Evolutionary conservation across 371 early-diverging fungal species (phyloP), one percentile per base, ranked within the genome.

Genomic region (Amoeboaphelidium protococcarum): DNA sequence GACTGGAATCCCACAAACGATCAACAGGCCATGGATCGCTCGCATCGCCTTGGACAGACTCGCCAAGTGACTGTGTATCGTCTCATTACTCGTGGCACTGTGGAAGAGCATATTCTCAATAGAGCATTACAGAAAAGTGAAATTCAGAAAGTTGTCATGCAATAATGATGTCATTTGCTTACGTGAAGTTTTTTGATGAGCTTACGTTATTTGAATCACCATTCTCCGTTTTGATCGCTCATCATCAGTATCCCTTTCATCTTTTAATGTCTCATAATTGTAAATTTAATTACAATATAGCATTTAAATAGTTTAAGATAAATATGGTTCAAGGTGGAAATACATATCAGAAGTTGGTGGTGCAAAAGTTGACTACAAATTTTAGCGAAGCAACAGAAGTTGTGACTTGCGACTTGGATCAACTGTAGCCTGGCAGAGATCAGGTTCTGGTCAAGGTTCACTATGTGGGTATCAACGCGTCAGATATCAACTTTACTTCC

Each of bases 1-100:
- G 98, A 98, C 64, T 98, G 92, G 89, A 98, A 96, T 57, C 98
- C 98, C 3, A 50, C 64, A 16, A 85, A 88, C 24, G 95, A 97
- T 64, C 79, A 88, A 63, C 98, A 95, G 58, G 88, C 91, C 13
- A 89, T 89, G 85, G 98, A 90, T 53, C 81, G 98, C 43, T 89
- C 89, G 0, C 98, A 97, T 68, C 74, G 98, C 50, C 65, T 97
- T 47, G 98, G 98, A 12, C 98, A 97, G 62, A 91, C 84, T 4
- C 79, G 76, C 41, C 86, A 88, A 59, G 98, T 97, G 10, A 80
- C 80, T 2, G 89, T 97, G 0, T 90, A 90, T 54, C 67, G 92
- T 12, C 59, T 97, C 44, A 75, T 94, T 13, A 82, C 85, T 4
- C 78, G 77, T 47, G 78, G 79, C 6, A 84, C 89, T 0, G 80